Evolutionary conservation across 805 yeast genomes (phyloP).

Genomic region (Pichia kluyveri): DNA sequence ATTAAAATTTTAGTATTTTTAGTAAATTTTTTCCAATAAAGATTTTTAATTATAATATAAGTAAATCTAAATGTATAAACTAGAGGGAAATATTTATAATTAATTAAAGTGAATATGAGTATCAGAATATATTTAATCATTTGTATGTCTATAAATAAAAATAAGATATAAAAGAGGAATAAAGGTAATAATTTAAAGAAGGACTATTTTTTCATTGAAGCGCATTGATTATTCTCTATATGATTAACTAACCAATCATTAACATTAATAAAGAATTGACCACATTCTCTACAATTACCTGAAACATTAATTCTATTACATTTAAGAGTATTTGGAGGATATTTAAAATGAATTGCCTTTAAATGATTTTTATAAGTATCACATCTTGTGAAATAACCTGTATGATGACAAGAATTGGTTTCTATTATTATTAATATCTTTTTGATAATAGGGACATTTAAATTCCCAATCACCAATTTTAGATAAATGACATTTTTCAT

Average conservation of each 20-base stretch:
- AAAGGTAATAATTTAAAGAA: background rate
- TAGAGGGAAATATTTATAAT: slow-evolving; percentile 60
- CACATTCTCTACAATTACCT: slow-evolving; percentile 78
- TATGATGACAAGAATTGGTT: slow-evolving; percentile 61
- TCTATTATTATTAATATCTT: slow-evolving; percentile 1
- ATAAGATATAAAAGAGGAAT: background rate
- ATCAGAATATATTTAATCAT: background rate
- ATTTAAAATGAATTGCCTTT: slow-evolving; percentile 81
- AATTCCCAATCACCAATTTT: slow-evolving; percentile 61
- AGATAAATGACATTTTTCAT: slow-evolving; percentile 77
- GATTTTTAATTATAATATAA: slow-evolving; percentile 30
- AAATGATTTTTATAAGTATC: slow-evolving; percentile 89
- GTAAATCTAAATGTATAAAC: slow-evolving; percentile 61
- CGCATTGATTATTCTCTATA: slow-evolving; percentile 44
- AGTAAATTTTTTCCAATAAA: slow-evolving; percentile 30
- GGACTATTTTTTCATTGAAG: slow-evolving; percentile 7
- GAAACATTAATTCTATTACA: slow-evolving; percentile 56
- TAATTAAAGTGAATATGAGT: slow-evolving; percentile 17
- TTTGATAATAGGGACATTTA: slow-evolving; percentile 63
- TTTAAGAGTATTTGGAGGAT: slow-evolving; percentile 81
- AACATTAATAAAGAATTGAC: slow-evolving; percentile 51
- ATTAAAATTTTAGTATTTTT: slow-evolving; percentile 6
- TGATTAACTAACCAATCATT: slow-evolving; percentile 76
- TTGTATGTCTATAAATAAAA: background rate
- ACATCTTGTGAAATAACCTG: slow-evolving; percentile 81